These are phyloP conservation scores for Ceratonia siliqua DNA, from an alignment of 306 rosid species.

Conservation along the genomic window DNA sequence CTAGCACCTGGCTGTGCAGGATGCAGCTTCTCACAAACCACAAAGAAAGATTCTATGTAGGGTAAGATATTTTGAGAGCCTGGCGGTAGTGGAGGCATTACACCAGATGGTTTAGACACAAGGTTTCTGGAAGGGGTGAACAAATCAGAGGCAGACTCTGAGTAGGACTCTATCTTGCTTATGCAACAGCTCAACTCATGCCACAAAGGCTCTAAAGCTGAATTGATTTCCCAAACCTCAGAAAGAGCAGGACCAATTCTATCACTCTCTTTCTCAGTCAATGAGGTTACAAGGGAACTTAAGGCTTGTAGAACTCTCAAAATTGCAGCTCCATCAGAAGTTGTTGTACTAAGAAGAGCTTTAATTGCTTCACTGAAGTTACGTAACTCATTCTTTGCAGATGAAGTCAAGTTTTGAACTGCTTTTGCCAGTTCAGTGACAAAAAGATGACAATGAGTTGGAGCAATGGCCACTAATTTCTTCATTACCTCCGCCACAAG, in stretches of 20 bases:
- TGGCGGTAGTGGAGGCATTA: slow-evolving; percentile 83
- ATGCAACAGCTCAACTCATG: slow-evolving; percentile 90
- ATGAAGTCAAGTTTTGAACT: slow-evolving; percentile 74
- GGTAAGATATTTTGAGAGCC: slow-evolving; percentile 97
- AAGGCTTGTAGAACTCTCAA: slow-evolving; percentile 97
- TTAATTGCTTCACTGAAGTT: slow-evolving; percentile 75
- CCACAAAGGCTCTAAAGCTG: slow-evolving; percentile 95
- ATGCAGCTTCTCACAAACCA: slow-evolving; percentile 95
- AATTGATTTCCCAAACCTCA: slow-evolving; percentile 80
- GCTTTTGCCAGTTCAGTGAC: slow-evolving; percentile 83
- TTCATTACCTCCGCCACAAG: slow-evolving; percentile 93
- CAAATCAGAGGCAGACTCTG: slow-evolving; percentile 69
- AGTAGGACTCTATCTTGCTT: slow-evolving; percentile 88
- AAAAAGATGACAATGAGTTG: slow-evolving; percentile 82
- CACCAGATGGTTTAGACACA: slow-evolving; percentile 73
- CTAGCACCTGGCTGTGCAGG: slow-evolving; percentile 75
- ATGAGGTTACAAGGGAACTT: slow-evolving; percentile 75
- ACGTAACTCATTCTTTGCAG: slow-evolving; percentile 83
- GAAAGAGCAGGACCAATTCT: slow-evolving; percentile 56
- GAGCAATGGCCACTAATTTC: slow-evolving; percentile 94
- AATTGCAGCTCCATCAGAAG: slow-evolving; percentile 93
- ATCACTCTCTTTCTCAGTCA: slow-evolving; percentile 63
- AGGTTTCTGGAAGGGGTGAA: slow-evolving; percentile 55
- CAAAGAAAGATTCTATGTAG: slow-evolving; percentile 98
- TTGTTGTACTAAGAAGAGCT: slow-evolving; percentile 76